These are phyloP conservation scores for Phylloporus arenicola DNA, from an alignment of 768 basidiomycete species.

Conservation along the genomic window DNA sequence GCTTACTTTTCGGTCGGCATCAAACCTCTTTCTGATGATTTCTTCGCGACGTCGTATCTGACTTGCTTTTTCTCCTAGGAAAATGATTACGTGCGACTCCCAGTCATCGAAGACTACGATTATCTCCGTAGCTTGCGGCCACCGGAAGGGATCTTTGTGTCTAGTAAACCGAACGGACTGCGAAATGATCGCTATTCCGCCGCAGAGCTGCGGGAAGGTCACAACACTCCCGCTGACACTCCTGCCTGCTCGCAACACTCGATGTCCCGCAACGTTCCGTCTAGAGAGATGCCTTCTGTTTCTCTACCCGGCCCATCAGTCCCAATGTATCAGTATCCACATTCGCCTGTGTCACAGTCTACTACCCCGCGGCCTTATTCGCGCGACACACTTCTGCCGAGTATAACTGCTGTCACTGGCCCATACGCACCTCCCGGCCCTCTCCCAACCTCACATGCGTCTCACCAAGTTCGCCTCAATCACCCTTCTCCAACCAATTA, in stretches of 20 bases:
- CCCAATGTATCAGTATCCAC: constrained; percentile 7
- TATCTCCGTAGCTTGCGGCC: constrained; percentile 64
- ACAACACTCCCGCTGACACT: constrained; percentile 4
- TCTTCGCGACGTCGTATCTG: constrained; percentile 1
- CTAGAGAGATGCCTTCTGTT: constrained; percentile 10
- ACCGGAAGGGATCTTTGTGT: constrained; percentile 67
- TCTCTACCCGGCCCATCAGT: constrained; percentile 13
- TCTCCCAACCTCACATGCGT: background rate
- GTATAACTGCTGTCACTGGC: constrained; percentile 16
- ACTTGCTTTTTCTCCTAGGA: constrained; percentile 38
- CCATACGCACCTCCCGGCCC: constrained; percentile 3
- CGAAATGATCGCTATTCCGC: constrained; percentile 22
- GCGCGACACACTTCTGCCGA: constrained; percentile 17
- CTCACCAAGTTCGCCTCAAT: constrained; percentile 17
- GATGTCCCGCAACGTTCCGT: constrained; percentile 11
- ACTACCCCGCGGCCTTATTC: constrained; percentile 1
- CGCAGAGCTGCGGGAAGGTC: constrained; percentile 16
- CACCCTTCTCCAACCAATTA: constrained; percentile 27
- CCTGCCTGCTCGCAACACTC: constrained; percentile 8
- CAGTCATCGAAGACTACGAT: constrained; percentile 69
- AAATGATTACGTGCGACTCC: constrained; percentile 62
- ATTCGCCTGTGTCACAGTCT: constrained; percentile 2
- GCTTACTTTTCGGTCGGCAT: constrained; percentile 70
- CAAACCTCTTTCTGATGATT: constrained; percentile 1
- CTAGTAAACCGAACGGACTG: constrained; percentile 49